Evolutionary conservation across 768 basidiomycete genomes (phyloP).

Genomic region (Crassisporium funariophilum): DNA sequence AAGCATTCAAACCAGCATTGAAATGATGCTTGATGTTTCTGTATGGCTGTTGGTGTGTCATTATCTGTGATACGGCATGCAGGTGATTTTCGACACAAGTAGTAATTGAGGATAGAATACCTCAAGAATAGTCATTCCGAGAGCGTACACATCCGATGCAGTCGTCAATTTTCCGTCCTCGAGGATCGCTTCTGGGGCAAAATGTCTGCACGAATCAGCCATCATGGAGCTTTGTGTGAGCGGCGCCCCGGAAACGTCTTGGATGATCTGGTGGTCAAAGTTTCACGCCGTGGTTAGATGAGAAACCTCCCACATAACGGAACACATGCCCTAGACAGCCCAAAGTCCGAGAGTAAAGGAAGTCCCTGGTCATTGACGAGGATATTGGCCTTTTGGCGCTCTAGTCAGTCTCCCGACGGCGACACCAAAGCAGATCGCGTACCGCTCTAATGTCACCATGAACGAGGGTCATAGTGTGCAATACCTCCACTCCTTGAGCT

Average conservation of each 20-base stretch:
- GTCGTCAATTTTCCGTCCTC: conserved; percentile 50
- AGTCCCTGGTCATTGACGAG: conserved; percentile 44
- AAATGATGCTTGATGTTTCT: conserved; percentile 51
- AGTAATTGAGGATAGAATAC: conserved; percentile 15
- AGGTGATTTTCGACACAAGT: background rate
- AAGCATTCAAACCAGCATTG: conserved; percentile 49
- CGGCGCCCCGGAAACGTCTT: conserved; percentile 58
- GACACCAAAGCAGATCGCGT: conserved; percentile 12
- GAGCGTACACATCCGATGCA: conserved; percentile 55
- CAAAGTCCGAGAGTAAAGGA: conserved; percentile 59
- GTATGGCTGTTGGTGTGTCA: conserved; percentile 58
- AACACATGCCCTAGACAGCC: conserved; percentile 48
- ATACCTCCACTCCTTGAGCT: conserved; percentile 45
- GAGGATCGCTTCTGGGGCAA: conserved; percentile 57
- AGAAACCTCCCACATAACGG: background rate
- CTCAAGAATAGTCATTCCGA: conserved; percentile 61
- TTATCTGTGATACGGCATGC: conserved; percentile 35
- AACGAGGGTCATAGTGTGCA: conserved; percentile 54
- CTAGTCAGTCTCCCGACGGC: background rate
- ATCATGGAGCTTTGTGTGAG: conserved; percentile 55
- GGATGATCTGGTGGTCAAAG: conserved; percentile 43
- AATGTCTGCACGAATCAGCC: conserved; percentile 50
- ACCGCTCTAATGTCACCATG: conserved; percentile 60
- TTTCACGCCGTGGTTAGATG: background rate
- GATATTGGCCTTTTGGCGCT: conserved; percentile 44